Conservation (phyloP, 2,329 filamentous ascomycete genomes). For the Polychaeton citri region DNA sequence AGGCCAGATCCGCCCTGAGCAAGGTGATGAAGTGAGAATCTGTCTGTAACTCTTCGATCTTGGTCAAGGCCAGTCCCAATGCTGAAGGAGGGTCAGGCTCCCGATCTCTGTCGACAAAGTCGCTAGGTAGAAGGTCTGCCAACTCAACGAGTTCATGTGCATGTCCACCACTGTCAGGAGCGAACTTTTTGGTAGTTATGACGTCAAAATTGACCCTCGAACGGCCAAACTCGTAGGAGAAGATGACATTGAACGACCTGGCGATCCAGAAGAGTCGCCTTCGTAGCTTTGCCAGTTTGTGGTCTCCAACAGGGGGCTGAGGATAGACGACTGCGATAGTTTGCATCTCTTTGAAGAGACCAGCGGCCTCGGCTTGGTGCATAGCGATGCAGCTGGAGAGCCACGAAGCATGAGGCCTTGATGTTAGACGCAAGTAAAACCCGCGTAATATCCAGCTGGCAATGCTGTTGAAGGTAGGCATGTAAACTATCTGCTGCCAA, state of each 20-base stretch:
- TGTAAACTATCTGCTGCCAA: constrained; percentile 12
- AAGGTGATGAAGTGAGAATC: constrained; percentile 27
- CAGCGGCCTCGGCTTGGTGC: constrained; percentile 44
- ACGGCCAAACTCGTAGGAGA: constrained; percentile 45
- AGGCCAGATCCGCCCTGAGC: constrained; percentile 41
- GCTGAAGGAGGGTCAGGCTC: constrained; percentile 23
- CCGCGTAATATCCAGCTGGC: constrained; percentile 42
- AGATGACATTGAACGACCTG: constrained; percentile 44
- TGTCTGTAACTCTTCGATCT: constrained; percentile 18
- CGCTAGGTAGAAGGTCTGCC: constrained; percentile 20
- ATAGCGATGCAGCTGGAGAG: constrained; percentile 45
- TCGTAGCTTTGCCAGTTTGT: constrained; percentile 17
- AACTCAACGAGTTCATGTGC: constrained; percentile 21
- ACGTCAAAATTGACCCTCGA: constrained; percentile 38
- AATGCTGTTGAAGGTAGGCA: constrained; percentile 24
- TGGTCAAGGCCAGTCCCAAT: constrained; percentile 17
- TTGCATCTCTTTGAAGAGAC: constrained; percentile 31
- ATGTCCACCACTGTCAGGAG: constrained; percentile 13
- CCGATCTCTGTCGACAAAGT: constrained; percentile 20
- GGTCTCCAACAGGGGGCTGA: constrained; percentile 14
- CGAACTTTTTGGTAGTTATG: constrained; percentile 24
- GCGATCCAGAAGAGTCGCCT: constrained; percentile 34
- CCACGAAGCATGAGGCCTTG: constrained; percentile 41
- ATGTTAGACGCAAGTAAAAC: constrained; percentile 41
- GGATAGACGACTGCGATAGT: constrained; percentile 22